Evolutionary conservation across 352 stramenopile species (phyloP).

Genomic region (Blastocystis hominis): DNA sequence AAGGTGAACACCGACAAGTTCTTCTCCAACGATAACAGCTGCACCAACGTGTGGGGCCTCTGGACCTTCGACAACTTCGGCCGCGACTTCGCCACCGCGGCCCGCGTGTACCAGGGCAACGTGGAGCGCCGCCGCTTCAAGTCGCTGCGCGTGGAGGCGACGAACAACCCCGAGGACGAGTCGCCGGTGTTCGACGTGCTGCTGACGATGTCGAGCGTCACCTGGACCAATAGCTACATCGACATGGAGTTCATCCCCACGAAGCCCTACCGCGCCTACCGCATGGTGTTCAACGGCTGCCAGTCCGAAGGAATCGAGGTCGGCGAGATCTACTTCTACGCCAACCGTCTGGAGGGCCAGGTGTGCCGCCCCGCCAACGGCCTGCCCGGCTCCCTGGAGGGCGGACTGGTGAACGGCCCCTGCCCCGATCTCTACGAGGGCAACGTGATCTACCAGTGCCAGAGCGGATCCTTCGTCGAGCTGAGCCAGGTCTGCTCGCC

Average conservation of each 20-base stretch:
- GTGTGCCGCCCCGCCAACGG: background rate
- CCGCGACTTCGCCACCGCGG: background rate
- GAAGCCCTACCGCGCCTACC: conserved; percentile 27
- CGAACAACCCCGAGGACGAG: background rate
- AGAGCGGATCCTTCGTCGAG: background rate
- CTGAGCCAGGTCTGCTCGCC: background rate
- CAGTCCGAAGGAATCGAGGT: conserved; percentile 8
- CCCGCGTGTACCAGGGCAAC: background rate
- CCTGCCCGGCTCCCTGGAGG: background rate
- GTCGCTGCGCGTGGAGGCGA: background rate
- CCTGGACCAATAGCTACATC: background rate
- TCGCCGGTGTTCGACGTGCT: background rate
- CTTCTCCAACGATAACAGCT: background rate
- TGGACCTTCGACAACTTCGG: conserved; percentile 8
- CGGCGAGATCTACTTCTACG: background rate
- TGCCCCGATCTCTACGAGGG: background rate
- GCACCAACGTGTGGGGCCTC: background rate
- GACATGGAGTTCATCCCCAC: conserved; percentile 1
- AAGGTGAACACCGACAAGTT: conserved; percentile 19
- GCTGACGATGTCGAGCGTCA: background rate
- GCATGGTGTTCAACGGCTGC: background rate
- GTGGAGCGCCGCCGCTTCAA: background rate
- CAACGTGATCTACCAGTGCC: background rate
- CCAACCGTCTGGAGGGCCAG: background rate
- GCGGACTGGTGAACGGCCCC: background rate